These are phyloP conservation scores for Pichia eremophila DNA, from an alignment of 805 yeast genomes.

Conservation along the genomic window DNA sequence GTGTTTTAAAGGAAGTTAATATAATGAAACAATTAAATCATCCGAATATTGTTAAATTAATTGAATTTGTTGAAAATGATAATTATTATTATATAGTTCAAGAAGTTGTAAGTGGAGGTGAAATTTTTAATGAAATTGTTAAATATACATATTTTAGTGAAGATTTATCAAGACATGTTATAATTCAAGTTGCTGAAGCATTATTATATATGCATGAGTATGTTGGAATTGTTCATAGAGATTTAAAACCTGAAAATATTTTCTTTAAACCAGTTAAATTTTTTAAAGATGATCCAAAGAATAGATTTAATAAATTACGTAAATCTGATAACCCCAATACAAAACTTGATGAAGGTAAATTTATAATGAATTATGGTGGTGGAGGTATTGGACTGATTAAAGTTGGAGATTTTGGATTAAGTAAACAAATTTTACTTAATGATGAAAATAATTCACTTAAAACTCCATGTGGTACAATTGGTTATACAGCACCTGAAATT, in stretches of 20 bases:
- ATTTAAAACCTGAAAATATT: conserved; percentile 73
- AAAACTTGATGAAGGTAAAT: conserved; percentile 83
- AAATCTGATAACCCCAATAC: conserved; percentile 59
- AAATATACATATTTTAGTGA: conserved; percentile 70
- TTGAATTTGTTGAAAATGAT: conserved; percentile 57
- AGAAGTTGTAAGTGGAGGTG: conserved; percentile 72
- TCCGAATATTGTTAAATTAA: conserved; percentile 54
- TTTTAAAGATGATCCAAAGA: conserved; percentile 27
- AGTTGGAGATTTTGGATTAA: conserved; percentile 91
- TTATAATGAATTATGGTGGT: conserved; percentile 73
- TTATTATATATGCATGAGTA: conserved; percentile 61
- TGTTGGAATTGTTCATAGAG: conserved; percentile 75
- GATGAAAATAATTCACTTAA: conserved; percentile 46
- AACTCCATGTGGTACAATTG: conserved; percentile 98
- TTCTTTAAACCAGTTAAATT: conserved; percentile 52
- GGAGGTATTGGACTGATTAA: conserved; percentile 88
- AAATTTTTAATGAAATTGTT: conserved; percentile 70
- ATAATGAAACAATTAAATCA: conserved; percentile 61
- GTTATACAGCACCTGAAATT: conserved; percentile 97
- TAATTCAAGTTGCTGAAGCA: conserved; percentile 61
- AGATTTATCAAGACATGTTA: conserved; percentile 62
- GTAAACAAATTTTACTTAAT: conserved; percentile 80
- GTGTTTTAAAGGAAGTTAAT: conserved; percentile 72
- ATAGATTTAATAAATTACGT: conserved; percentile 31
- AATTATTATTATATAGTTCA: conserved; percentile 59